Conservation (phyloP, 352 stramenopile species). For the Ophiocytium majus region DNA sequence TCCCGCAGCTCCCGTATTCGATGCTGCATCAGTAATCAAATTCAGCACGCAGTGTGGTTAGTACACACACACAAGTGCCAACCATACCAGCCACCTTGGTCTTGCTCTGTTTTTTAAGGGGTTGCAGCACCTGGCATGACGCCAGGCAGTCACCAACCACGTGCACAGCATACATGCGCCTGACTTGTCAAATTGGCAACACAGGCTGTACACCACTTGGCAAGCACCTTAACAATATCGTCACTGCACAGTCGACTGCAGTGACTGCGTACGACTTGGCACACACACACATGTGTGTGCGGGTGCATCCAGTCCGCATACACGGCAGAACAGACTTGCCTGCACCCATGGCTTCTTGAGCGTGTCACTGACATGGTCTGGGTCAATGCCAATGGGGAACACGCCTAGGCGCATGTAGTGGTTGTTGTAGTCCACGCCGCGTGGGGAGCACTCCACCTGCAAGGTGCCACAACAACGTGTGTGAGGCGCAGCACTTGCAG, state of each 20-base stretch:
- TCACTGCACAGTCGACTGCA: too few species aligned
- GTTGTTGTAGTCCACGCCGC: constrained; percentile 72
- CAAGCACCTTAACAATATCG: background rate
- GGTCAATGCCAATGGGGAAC: constrained; percentile 60
- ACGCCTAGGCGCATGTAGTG: constrained; percentile 64
- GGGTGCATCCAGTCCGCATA: too few species aligned
- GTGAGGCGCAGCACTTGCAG: background rate
- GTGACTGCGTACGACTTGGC: too few species aligned
- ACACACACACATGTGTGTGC: too few species aligned
- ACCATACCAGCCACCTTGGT: too few species aligned
- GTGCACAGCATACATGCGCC: too few species aligned
- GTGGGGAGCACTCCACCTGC: constrained; percentile 67
- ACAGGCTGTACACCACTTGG: background rate
- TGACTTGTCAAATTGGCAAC: background rate
- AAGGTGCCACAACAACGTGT: background rate
- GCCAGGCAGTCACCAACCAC: too few species aligned
- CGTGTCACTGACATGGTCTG: constrained; percentile 57
- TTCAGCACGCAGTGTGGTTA: too few species aligned
- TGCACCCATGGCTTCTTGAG: constrained; percentile 70
- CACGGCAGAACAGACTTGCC: too few species aligned
- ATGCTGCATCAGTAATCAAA: background rate
- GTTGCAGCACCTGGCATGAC: too few species aligned
- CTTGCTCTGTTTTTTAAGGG: too few species aligned
- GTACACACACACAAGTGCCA: too few species aligned
- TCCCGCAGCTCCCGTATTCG: constrained; percentile 64